Evolutionary conservation across 495 filamentous ascomycete genomes (phyloP).

Genomic region (Talaromyces liani): DNA sequence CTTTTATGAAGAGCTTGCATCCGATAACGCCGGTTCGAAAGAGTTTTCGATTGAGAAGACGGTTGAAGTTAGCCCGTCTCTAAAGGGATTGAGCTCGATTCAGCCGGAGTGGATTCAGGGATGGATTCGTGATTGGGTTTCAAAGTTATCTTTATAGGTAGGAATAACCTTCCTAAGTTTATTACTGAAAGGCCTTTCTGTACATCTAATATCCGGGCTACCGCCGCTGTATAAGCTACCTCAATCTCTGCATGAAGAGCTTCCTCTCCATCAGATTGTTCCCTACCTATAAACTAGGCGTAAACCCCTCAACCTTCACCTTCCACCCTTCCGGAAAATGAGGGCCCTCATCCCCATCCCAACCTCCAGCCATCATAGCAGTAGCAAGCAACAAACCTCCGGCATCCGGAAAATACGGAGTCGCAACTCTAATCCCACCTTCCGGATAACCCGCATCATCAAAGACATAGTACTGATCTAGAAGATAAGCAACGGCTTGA

Average conservation of each 20-base stretch:
- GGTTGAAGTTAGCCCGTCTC: constrained; percentile 11
- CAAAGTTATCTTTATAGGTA: constrained; percentile 10
- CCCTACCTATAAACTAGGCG: not conserved
- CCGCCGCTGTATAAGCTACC: no score
- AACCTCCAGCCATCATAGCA: constrained; percentile 49
- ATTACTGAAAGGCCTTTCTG: no score
- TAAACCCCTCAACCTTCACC: constrained; percentile 38
- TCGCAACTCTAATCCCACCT: constrained; percentile 43
- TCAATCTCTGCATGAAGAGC: no score
- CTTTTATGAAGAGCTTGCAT: constrained; percentile 14
- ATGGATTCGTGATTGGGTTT: constrained; percentile 16
- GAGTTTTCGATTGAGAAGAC: constrained; percentile 12
- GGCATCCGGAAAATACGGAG: constrained; percentile 47
- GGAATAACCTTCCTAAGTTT: no score
- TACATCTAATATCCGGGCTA: no score
- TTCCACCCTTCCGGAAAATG: constrained; percentile 39
- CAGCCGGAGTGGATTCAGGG: constrained; percentile 18
- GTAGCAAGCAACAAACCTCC: constrained; percentile 40
- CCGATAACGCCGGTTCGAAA: not conserved
- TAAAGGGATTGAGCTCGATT: constrained; percentile 13
- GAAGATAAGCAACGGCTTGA: not conserved
- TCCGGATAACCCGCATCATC: constrained; percentile 34
- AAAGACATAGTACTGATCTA: not conserved
- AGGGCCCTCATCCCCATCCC: constrained; percentile 36
- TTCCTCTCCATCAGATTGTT: no score